Base-by-base conservation (phyloP, 306 rosid genomes). In the Chamaecrista fasciculata region DNA sequence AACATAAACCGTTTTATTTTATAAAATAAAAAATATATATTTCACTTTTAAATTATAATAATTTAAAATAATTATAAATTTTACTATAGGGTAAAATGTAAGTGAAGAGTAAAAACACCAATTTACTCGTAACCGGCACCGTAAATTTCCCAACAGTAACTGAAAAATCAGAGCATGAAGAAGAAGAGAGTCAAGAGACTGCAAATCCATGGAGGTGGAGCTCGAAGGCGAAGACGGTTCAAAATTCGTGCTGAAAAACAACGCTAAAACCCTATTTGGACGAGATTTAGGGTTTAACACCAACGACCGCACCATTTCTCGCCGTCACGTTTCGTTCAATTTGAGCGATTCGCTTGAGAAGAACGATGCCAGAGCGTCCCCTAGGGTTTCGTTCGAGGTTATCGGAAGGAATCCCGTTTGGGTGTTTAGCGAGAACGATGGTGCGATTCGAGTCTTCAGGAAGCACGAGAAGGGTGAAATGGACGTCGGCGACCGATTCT, bases 401-500 rank as follows among this genome's bases (percentile, higher is more conserved):
- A 67, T 78, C 3, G 98, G 96, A 62, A 82, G 67, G 67, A 93
- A 93, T 66, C 98, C 97, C 67, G 43, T 93, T 65, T 93, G 96
- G 97, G 86, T 90, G 19, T 63, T 72, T 48, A 72, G 71, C 28
- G 46, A 40, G 18, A 68, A 16, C 2, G 76, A 81, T 18, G 80
- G 62, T 20, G 40, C 48, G 43, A 53, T 86, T 70, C 69, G 79
- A 63, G 50, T 62, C 40, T 88, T 83, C 82, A 80, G 81, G 33
- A 79, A 82, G 68, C 81, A 79, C 51, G 91, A 83, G 10, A 85
- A 73, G 83, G 97, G 89, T 33, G 79, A 76, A 19, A 57, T 90
- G 79, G 79, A 52, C 25, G 68, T 72, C 1, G 97, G 97, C 20
- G 87, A 93, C 72, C 77, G 87, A 51, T 84, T 90, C 76, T 88